These are phyloP conservation scores for Myriosclerotinia scirpicola DNA, from an alignment of 2,329 filamentous ascomycete genomes.

Conservation along the genomic window DNA sequence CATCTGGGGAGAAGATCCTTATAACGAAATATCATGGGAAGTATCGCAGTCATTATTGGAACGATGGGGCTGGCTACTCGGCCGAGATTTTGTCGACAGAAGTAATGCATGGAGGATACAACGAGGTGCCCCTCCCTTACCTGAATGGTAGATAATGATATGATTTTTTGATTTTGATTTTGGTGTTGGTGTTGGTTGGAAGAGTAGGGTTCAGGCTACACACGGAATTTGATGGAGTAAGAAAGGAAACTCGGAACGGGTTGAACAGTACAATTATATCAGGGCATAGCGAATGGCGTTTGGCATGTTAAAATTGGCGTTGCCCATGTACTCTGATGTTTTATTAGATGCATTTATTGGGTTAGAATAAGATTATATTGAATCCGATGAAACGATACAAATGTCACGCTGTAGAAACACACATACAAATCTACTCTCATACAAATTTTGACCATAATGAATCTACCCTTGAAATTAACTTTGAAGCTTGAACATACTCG, in stretches of 20 bases:
- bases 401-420: not conserved
- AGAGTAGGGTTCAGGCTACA: not conserved
- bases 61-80: constrained; percentile 45
- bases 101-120: constrained; percentile 47
- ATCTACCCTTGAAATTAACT: not conserved
- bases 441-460: not conserved
- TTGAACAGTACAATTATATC: constrained; percentile 1
- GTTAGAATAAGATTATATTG: not conserved
- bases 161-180: not conserved
- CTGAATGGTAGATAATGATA: constrained; percentile 37
- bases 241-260: not conserved
- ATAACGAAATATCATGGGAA: constrained; percentile 47
- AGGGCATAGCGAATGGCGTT: constrained; percentile 22
- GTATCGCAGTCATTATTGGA: constrained; percentile 44
- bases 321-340: not conserved
- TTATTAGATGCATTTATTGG: not conserved
- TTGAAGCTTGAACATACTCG: not conserved
- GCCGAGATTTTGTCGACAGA: constrained; percentile 43
- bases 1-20: constrained; percentile 47
- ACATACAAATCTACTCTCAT: not conserved
- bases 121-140: constrained; percentile 41
- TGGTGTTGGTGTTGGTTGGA: constrained; percentile 7
- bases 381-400: not conserved
- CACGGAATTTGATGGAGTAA: not conserved
- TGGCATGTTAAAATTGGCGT: not conserved